Evolutionary conservation across 805 yeast genomes (phyloP).

Genomic region (Candida lessepsii): DNA sequence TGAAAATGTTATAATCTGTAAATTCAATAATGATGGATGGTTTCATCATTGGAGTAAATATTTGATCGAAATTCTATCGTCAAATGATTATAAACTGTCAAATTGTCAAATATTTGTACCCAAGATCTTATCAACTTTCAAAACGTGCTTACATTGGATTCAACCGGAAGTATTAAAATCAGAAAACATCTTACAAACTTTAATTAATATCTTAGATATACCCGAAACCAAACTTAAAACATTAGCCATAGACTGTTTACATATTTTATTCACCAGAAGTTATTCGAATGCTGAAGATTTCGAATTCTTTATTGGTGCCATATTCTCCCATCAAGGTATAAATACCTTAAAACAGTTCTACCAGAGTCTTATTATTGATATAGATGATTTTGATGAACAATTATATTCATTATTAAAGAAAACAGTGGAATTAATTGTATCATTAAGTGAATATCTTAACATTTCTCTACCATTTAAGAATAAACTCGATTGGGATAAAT

Average conservation of each 20-base stretch:
- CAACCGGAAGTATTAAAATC: conserved; percentile 69
- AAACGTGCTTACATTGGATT: conserved; percentile 90
- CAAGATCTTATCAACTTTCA: conserved; percentile 74
- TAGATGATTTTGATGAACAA: conserved; percentile 75
- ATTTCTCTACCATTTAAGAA: conserved; percentile 37
- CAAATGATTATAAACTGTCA: conserved; percentile 25
- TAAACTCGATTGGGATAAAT: conserved; percentile 47
- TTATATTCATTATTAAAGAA: conserved; percentile 82
- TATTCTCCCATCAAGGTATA: conserved; percentile 75
- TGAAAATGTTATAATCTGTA: conserved; percentile 59
- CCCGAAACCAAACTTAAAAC: conserved; percentile 69
- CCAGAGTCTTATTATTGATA: conserved; percentile 54
- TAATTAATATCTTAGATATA: conserved; percentile 58
- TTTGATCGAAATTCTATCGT: conserved; percentile 32
- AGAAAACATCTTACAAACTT: conserved; percentile 61
- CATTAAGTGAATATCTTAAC: conserved; percentile 75
- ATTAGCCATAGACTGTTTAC: conserved; percentile 86
- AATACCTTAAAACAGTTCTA: conserved; percentile 64
- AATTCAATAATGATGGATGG: conserved; percentile 84
- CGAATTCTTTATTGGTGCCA: conserved; percentile 71
- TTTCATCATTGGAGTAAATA: conserved; percentile 62
- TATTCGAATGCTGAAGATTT: conserved; percentile 69
- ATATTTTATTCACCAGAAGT: conserved; percentile 78
- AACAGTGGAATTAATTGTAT: conserved; percentile 89
- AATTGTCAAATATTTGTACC: conserved; percentile 50